These are phyloP conservation scores for Colletotrichum karsti DNA, from an alignment of 2,329 filamentous ascomycete genomes.

Conservation along the genomic window DNA sequence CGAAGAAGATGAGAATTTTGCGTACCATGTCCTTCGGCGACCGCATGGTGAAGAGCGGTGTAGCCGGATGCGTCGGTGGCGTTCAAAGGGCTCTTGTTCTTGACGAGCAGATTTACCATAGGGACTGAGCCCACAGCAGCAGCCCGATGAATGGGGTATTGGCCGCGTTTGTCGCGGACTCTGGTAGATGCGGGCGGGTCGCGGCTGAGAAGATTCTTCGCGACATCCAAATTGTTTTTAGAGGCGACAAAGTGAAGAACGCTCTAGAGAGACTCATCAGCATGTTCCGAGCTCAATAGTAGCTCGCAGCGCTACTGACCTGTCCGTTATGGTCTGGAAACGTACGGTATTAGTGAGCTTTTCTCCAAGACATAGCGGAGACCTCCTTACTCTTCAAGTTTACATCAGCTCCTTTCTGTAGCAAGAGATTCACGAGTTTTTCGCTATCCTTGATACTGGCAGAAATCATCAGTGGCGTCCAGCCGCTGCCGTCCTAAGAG, in stretches of 20 bases:
- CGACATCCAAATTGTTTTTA: slow-evolving; percentile 86
- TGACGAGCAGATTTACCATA: slow-evolving; percentile 82
- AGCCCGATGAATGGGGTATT: slow-evolving; percentile 89
- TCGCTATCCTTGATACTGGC: slow-evolving; percentile 78
- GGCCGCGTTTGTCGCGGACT: slow-evolving; percentile 85
- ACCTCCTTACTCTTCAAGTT: slow-evolving; percentile 71
- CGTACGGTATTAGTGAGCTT: not conserved
- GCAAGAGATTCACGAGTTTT: slow-evolving; percentile 71
- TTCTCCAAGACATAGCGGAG: not conserved
- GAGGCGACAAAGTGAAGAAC: slow-evolving; percentile 92
- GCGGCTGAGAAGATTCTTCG: slow-evolving; percentile 77
- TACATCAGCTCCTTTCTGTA: slow-evolving; percentile 75
- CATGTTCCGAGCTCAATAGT: not conserved
- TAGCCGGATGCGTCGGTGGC: slow-evolving; percentile 83
- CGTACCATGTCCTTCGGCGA: slow-evolving; percentile 77
- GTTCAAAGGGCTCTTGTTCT: slow-evolving; percentile 82
- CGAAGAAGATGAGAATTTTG: not conserved
- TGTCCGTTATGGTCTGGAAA: slow-evolving; percentile 71
- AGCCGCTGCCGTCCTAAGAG: slow-evolving; percentile 75
- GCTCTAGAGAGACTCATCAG: slow-evolving; percentile 60
- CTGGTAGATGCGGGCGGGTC: slow-evolving; percentile 78
- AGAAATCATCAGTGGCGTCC: slow-evolving; percentile 87
- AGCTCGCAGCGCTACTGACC: slow-evolving; percentile 42
- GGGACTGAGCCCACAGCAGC: slow-evolving; percentile 91
- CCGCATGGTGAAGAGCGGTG: slow-evolving; percentile 89